These are phyloP conservation scores for Schoenoplectus triqueter DNA, from an alignment of 202 grass and related monocot genomes.

Conservation along the genomic window DNA sequence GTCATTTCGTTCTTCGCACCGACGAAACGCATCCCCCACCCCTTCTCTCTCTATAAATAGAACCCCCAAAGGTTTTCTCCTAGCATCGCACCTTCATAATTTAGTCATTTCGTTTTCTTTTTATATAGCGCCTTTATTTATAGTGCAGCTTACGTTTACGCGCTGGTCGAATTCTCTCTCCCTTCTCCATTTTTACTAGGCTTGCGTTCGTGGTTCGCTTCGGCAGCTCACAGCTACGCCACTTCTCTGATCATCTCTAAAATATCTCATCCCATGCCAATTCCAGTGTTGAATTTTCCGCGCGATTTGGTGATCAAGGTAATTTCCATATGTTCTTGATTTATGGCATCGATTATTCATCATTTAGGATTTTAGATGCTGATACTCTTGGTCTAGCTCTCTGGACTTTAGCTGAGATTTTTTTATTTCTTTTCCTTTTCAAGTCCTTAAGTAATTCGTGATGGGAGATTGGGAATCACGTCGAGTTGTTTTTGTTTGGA, in stretches of 20 bases:
- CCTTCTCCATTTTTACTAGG: not conserved
- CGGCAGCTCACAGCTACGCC: conserved; percentile 42
- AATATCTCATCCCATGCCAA: not conserved
- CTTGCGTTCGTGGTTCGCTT: conserved; percentile 18
- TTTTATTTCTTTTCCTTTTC: not conserved
- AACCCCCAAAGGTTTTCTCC: not conserved
- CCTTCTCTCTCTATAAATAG: conserved; percentile 12
- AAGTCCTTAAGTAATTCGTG: not conserved
- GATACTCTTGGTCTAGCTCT: not conserved
- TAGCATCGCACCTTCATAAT: not conserved
- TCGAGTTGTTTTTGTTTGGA: not conserved
- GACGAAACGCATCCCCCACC: not conserved
- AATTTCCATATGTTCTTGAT: conserved; percentile 20
- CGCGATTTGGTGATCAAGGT: conserved; percentile 49
- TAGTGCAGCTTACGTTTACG: conserved; percentile 41
- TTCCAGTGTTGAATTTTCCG: conserved; percentile 7
- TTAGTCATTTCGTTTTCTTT: not conserved
- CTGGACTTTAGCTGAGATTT: not conserved
- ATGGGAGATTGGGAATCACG: not conserved
- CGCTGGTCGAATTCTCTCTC: conserved; percentile 7
- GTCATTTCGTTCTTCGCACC: not conserved
- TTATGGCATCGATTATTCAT: not conserved
- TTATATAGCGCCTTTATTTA: not conserved
- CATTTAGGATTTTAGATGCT: conserved; percentile 26
- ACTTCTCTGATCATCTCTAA: conserved; percentile 13